Conservation (phyloP, 768 basidiomycete species). For the Leccinum broughii region DNA sequence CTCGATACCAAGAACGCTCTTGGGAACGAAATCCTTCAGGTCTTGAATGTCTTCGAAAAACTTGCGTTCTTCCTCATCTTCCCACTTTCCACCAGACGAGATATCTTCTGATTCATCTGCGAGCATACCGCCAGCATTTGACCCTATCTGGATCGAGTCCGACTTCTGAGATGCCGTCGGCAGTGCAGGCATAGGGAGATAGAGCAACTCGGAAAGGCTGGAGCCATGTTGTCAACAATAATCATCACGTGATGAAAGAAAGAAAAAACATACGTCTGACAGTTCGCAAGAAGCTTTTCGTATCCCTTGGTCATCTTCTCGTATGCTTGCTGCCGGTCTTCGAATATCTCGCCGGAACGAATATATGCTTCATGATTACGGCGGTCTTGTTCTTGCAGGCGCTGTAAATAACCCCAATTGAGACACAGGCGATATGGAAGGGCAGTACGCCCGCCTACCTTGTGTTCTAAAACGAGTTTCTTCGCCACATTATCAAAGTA, state of each 20-base stretch:
- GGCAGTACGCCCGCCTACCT: conserved; percentile 47
- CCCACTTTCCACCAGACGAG: conserved; percentile 84
- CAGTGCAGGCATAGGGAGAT: conserved; percentile 76
- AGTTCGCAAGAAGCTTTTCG: conserved; percentile 86
- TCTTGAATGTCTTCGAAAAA: conserved; percentile 95
- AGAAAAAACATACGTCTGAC: conserved; percentile 68
- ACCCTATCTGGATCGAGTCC: conserved; percentile 78
- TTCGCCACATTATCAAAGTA: conserved; percentile 93
- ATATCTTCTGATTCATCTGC: conserved; percentile 61
- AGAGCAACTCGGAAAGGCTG: conserved; percentile 90
- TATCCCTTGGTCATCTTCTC: conserved; percentile 98
- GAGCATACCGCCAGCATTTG: conserved; percentile 39
- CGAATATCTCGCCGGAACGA: conserved; percentile 98
- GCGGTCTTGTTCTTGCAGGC: conserved; percentile 94
- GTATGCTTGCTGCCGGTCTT: conserved; percentile 97
- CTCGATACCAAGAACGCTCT: no score
- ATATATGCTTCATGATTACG: conserved; percentile 99
- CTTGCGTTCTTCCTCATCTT: conserved; percentile 92
- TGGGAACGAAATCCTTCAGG: conserved; percentile 88
- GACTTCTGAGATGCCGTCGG: conserved; percentile 80
- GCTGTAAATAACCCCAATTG: conserved; percentile 44
- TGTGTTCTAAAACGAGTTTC: conserved; percentile 89
- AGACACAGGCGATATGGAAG: neutral
- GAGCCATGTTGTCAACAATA: conserved; percentile 10
- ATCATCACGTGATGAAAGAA: neutral